A percentile compares a stretch with the other conserved stretches of the same genome.
phyloP scores from a whole-genome alignment of 306 rosid genomes.

The Castanospermum australe region DNA sequence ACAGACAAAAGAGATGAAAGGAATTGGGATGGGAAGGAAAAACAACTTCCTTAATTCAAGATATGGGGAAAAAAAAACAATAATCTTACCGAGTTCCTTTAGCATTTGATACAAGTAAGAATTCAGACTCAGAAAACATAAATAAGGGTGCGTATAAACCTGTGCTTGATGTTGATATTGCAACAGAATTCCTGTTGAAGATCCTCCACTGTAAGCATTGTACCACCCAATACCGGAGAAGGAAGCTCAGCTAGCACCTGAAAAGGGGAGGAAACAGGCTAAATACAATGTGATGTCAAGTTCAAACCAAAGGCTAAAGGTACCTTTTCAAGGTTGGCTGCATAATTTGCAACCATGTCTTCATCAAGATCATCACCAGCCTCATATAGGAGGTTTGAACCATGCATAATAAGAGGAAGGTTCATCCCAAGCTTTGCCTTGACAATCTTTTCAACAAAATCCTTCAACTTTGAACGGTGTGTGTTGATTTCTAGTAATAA shows the following conservation, averaged over 20 bases:
- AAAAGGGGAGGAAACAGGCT: not conserved
- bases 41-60: not conserved
- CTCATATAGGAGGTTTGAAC: conserved; percentile 80
- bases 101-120: not conserved
- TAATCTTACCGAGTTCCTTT: not conserved
- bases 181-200: conserved; percentile 82
- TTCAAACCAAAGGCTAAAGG: conserved; percentile 7
- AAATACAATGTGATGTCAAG: conserved; percentile 9
- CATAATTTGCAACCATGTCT: conserved; percentile 68
- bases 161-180: conserved; percentile 85
- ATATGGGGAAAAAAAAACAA: not conserved
- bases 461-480: conserved; percentile 70
- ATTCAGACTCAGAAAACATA: not conserved
- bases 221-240: conserved; percentile 77
- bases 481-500: conserved; percentile 84
- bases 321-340: conserved; percentile 92
- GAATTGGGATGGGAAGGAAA: not conserved
- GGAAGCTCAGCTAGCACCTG: conserved; percentile 91
- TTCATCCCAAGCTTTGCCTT: conserved; percentile 90
- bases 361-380: conserved; percentile 92
- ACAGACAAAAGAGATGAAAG: not conserved
- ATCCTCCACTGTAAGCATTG: conserved; percentile 81
- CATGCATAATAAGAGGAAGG: conserved; percentile 81
- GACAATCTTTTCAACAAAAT: conserved; percentile 83
- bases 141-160: conserved; percentile 45